Percentiles rank a stretch among this genome's conserved stretches.
Evolutionary conservation across 192 early-diverging fungal species (phyloP).

Genomic region (Coemansia sp.): DNA sequence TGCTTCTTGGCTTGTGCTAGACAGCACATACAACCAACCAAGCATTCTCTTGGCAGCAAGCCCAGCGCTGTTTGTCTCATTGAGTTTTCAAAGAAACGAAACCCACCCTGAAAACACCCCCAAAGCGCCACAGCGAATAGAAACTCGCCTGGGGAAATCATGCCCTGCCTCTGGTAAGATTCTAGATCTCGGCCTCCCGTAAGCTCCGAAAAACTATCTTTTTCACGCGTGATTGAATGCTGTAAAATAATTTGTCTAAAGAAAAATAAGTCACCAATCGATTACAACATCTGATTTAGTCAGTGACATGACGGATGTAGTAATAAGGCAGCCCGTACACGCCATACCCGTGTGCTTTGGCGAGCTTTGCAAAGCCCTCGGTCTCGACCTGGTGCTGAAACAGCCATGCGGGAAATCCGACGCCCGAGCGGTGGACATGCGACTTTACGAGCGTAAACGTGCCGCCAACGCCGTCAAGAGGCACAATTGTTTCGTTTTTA

Average conservation of each 20-base stretch:
- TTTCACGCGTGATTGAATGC: neutral
- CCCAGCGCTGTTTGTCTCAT: neutral
- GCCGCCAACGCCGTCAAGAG: conserved; percentile 67
- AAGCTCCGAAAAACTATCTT: conserved; percentile 3
- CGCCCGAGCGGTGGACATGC: conserved; percentile 64
- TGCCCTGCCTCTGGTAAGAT: neutral
- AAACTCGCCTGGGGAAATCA: neutral
- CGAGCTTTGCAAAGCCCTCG: conserved; percentile 73
- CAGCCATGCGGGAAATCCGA: conserved; percentile 62
- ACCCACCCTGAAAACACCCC: neutral
- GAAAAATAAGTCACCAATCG: neutral
- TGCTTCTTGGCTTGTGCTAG: no score
- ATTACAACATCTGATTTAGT: conserved; percentile 4
- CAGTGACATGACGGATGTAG: conserved; percentile 59
- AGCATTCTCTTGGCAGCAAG: no score
- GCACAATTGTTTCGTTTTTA: conserved; percentile 53
- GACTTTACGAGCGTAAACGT: conserved; percentile 68
- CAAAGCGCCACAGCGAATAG: neutral
- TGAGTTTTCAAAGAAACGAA: neutral
- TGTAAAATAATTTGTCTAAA: neutral
- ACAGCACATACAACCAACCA: no score
- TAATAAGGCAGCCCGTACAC: conserved; percentile 67
- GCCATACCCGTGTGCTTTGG: conserved; percentile 61
- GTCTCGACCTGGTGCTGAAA: conserved; percentile 70
- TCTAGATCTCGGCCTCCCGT: conserved; percentile 1